Conservation (phyloP, 306 rosid species). For the Psophocarpus tetragonolobus region DNA sequence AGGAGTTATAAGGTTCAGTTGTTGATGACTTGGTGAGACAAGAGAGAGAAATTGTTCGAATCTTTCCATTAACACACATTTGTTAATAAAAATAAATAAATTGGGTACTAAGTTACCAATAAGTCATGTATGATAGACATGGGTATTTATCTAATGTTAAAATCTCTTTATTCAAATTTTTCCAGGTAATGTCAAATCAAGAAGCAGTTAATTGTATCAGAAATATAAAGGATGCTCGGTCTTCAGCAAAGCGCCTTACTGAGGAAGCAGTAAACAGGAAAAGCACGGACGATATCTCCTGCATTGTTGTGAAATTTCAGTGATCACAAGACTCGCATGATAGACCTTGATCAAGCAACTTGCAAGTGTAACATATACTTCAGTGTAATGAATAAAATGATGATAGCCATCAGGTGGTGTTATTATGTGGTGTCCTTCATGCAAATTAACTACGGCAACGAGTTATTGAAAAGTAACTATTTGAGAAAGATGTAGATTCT, state of each 20-base stretch:
- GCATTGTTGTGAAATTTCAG: constrained; percentile 75
- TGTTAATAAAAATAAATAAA: too few relatives aligned
- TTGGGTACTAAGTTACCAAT: too few relatives aligned
- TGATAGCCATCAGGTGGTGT: constrained; percentile 23
- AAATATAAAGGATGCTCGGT: constrained; percentile 74
- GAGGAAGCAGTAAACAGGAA: constrained; percentile 83
- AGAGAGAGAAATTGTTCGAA: too few relatives aligned
- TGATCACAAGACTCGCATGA: constrained; percentile 36
- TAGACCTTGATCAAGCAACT: constrained; percentile 21
- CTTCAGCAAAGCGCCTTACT: constrained; percentile 86
- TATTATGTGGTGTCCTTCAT: constrained; percentile 25
- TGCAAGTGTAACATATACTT: constrained; percentile 39
- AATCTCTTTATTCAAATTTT: constrained; percentile 22
- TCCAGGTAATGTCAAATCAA: constrained; percentile 90
- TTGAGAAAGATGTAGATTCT: constrained; percentile 14
- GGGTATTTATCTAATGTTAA: background rate
- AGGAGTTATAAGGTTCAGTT: too few relatives aligned
- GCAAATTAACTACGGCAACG: background rate
- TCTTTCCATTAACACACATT: too few relatives aligned
- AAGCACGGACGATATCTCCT: constrained; percentile 89
- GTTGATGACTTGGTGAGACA: too few relatives aligned
- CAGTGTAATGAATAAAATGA: constrained; percentile 1
- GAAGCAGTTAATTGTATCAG: constrained; percentile 75
- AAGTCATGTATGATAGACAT: background rate
- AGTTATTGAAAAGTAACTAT: constrained; percentile 22